Evolutionary conservation across 306 rosid species (phyloP).

Genomic region (Trifolium subterraneum): DNA sequence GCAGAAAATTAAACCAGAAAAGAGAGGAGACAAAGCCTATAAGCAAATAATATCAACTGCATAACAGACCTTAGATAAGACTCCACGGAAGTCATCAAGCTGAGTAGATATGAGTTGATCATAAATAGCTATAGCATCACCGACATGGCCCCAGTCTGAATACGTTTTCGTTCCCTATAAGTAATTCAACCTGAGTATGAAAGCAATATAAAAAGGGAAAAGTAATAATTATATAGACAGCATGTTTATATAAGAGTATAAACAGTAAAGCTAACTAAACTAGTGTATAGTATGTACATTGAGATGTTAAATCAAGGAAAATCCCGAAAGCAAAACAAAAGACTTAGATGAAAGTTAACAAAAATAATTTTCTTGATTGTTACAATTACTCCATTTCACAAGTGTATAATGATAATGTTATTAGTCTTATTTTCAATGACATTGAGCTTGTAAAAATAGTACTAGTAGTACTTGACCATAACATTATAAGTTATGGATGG

Average conservation of each 20-base stretch:
- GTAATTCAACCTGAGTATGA: conserved; percentile 80
- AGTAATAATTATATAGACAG: no score
- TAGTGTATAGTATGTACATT: background rate
- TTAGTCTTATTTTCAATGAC: background rate
- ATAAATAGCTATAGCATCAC: conserved; percentile 86
- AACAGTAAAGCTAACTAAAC: no score
- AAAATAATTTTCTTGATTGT: background rate
- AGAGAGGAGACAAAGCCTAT: no score
- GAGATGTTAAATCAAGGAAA: conserved; percentile 30
- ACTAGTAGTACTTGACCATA: no score
- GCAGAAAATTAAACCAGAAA: no score
- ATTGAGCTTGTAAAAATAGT: background rate
- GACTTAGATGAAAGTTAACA: conserved; percentile 29
- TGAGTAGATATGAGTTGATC: conserved; percentile 76
- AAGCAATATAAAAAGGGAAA: conserved; percentile 10
- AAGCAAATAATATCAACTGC: no score
- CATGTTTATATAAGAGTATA: no score
- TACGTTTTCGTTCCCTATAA: conserved; percentile 82
- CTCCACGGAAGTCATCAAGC: conserved; percentile 87
- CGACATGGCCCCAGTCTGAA: conserved; percentile 90
- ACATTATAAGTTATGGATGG: no score
- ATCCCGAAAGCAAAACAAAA: conserved; percentile 12
- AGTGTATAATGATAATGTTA: conserved; percentile 10
- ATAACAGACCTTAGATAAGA: conserved; percentile 77
- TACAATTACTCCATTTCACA: background rate